Percentiles rank a stretch among this genome's conserved stretches.
phyloP scores from a whole-genome alignment of 495 filamentous ascomycete species.

The Podospora pseudoanserina region DNA sequence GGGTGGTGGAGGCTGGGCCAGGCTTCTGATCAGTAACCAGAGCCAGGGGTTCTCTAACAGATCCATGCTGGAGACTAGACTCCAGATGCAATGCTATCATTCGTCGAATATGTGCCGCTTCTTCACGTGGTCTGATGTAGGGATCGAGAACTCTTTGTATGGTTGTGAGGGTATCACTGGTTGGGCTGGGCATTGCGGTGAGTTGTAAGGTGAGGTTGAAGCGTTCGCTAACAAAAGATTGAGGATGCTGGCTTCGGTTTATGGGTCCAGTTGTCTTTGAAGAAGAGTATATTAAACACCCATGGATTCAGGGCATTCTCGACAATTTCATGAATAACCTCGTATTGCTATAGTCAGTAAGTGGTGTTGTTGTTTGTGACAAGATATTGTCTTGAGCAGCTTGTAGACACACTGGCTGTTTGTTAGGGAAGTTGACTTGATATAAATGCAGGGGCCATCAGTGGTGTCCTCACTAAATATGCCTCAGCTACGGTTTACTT shows the following conservation, averaged over 20 bases:
- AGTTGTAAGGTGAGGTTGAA: background rate
- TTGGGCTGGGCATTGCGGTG: slow-evolving; percentile 5
- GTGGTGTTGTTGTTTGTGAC: background rate
- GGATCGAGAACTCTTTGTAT: slow-evolving; percentile 33
- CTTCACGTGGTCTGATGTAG: slow-evolving; percentile 43
- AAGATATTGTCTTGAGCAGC: background rate
- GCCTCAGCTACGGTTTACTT: slow-evolving; percentile 15
- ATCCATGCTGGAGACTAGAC: slow-evolving; percentile 30
- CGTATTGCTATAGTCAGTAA: background rate
- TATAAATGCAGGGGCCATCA: background rate
- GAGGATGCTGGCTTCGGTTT: no score
- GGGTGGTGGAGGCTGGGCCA: slow-evolving; percentile 23
- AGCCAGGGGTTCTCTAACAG: slow-evolving; percentile 35
- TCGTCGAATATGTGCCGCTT: slow-evolving; percentile 40
- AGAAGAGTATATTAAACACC: no score
- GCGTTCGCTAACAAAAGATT: no score
- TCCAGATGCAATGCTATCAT: slow-evolving; percentile 40
- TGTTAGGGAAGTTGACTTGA: background rate
- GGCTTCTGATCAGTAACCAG: slow-evolving; percentile 33
- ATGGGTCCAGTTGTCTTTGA: background rate
- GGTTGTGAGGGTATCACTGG: slow-evolving; percentile 17
- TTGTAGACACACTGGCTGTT: background rate
- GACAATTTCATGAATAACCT: background rate
- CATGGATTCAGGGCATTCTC: background rate
- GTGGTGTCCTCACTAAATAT: background rate